Evolutionary conservation across 208 protist species (phyloP), one percentile per base, ranked within the genome.

Genomic region (Trypanosoma theileri): DNA sequence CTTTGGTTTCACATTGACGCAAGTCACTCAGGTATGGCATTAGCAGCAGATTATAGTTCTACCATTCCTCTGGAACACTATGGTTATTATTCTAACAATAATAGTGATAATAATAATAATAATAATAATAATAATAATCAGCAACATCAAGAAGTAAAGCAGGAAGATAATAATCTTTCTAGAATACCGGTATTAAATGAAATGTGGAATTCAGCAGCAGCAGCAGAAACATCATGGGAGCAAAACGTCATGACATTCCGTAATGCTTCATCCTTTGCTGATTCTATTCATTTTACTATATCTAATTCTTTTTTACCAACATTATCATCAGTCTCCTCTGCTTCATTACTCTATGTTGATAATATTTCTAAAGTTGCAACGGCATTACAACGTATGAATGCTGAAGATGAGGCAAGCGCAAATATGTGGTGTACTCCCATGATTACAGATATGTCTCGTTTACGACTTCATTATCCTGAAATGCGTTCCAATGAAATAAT

Each of bases 1-100:
- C 63, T 91, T 26, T 94, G 89, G 86, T 81, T 86, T 42, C 89
- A 94, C 71, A 50, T 92, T 7, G 89, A 92, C 46, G 88, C 84
- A 4, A 79, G 78, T 31, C 70, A 81, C 51, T 79, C 79, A 48
- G 84, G 82, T 0, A 9, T 72, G 0, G 77, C 80, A 4, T 51
- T 93, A 52, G 64, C 75, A 3, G 59, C 79, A 35, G 28, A 1
- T 35, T 35, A 35, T 35, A 35, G 28, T 31, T 14, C 42, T 28
- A 17, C 24, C 9, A n/a, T 8, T 35, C 1, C 28, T 35, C 1
- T 35, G 28, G 28, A 35, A 35, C 28, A 35, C 4, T 35, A 35
- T 35, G 4, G 6, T 6, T 35, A 35, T 35, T 35, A 35, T 35
- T 35, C 4, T 35, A 35, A 35, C 28, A 35, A 35, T 6, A 35